phyloP scores from a whole-genome alignment of 306 rosid species.

The Gastrolobium villosum region DNA sequence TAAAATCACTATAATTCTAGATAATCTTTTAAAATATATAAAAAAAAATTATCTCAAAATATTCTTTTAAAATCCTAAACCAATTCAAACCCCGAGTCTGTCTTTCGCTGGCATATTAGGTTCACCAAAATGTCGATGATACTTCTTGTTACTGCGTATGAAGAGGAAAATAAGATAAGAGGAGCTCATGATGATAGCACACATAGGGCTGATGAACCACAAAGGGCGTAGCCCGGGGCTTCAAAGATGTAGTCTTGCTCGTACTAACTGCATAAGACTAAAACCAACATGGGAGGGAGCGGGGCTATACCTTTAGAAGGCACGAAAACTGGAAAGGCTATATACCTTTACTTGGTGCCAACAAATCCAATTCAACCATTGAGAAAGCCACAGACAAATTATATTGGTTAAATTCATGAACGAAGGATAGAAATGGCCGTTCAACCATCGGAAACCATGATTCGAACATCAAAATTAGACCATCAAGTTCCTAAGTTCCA shows the following conservation, averaged over 20 bases:
- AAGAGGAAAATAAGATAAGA: background rate
- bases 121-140: background rate
- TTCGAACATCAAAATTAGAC: slow-evolving; percentile 40
- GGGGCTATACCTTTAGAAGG: background rate
- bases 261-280: background rate
- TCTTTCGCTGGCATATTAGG: background rate
- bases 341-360: slow-evolving; percentile 13
- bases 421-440: background rate
- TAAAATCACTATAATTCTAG: too few relatives aligned
- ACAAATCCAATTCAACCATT: slow-evolving; percentile 30
- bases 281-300: background rate
- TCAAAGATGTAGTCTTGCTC: background rate
- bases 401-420: slow-evolving; percentile 6
- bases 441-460: slow-evolving; percentile 11
- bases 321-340: background rate
- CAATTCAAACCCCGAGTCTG: too few relatives aligned
- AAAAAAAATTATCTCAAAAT: too few relatives aligned
- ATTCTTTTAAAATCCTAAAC: too few relatives aligned
- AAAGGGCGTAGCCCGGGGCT: background rate
- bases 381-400: background rate
- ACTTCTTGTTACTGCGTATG: background rate
- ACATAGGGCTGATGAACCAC: background rate
- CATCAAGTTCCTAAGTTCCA: slow-evolving; percentile 46
- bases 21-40: too few relatives aligned
- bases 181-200: slow-evolving; percentile 1